Conservation (phyloP, 31 red algal species). For the Porphyra umbilicalis region DNA sequence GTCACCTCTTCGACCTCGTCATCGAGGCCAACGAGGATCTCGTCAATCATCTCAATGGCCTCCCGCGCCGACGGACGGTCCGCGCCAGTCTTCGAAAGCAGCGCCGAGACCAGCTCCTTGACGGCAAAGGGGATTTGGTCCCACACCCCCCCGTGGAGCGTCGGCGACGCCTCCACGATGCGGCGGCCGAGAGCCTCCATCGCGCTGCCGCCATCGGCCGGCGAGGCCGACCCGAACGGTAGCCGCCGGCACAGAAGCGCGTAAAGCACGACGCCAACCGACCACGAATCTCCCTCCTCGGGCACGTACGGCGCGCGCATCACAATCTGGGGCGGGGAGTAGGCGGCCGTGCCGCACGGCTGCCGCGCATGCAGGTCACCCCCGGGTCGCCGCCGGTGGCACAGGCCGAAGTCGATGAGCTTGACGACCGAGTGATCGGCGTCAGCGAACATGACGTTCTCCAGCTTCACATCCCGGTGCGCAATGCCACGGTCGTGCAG, state of each 20-base stretch:
- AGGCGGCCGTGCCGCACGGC: not conserved
- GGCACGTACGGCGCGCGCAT: conserved; percentile 1
- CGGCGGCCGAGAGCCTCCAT: not conserved
- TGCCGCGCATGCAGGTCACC: not conserved
- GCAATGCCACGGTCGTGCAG: not conserved
- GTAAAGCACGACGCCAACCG: conserved; percentile 87
- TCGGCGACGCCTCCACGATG: not conserved
- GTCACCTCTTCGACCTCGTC: not conserved
- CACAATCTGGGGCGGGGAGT: not conserved
- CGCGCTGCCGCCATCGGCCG: not conserved
- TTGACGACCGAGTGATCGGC: not conserved
- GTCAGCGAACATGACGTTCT: not conserved
- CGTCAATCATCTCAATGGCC: not conserved
- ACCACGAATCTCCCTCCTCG: conserved; percentile 83
- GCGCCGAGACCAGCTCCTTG: not conserved
- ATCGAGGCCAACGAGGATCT: not conserved
- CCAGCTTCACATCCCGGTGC: conserved; percentile 2
- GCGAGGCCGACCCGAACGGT: conserved; percentile 35
- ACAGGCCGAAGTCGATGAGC: conserved; percentile 5
- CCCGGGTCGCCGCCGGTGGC: not conserved
- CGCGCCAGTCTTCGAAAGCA: not conserved
- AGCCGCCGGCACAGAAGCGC: conserved; percentile 69
- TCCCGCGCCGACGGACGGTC: not conserved
- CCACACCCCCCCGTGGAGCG: not conserved
- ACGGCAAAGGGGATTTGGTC: not conserved